Base-by-base conservation (phyloP, 2,329 filamentous ascomycete species). In the Didymella pinodella region DNA sequence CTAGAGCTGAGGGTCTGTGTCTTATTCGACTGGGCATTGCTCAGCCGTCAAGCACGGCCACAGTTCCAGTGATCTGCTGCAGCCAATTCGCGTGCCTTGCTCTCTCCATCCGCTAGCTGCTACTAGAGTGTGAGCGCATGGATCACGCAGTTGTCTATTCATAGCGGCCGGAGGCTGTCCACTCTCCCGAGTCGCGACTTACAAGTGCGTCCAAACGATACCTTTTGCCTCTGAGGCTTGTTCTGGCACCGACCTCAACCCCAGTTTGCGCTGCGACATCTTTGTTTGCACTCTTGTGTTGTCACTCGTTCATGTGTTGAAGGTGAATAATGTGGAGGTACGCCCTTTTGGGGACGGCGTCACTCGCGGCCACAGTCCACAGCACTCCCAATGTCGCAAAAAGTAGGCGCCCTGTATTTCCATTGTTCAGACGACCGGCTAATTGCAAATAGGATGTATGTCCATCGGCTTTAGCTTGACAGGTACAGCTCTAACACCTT, bases 31-130 rank as follows among this genome's bases (percentile, higher is more conserved):
- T 40, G 28, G 34, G 40, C 48, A 43, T 20, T 29, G 4, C 16
- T 20, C 34, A 8, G 62, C 62, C 59, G 60, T 62, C 60, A 60
- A 65, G 63, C 67, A 72, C 60, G 66, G 68, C 68, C 65, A 68
- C 61, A 62, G 38, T 34, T 58, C 48, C 47, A 41, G 31, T 43
- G 45, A 54, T 63, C 56, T 63, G 53, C 44, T 48, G 46, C 51
- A 56, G 41, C 63, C 61, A 25, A 70, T 68, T 70, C 63, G 68
- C 52, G 53, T 57, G 52, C 63, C 61, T 49, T 64, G 61, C 49
- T 40, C 36, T 40, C 36, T 40, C 36, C 36, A 40, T 40, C 36
- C 58, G 54, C 54, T 57, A 68, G 45, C 43, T 64, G 56, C 59
- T 57, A 61, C 61, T 56, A 60, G 57, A 54, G 44, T 58, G 64